A percentile compares a stretch with the other conserved stretches of the same genome.
These are phyloP conservation scores for Cynara cardunculus DNA, from an alignment of 129 eudicot species.

Conservation along the genomic window DNA sequence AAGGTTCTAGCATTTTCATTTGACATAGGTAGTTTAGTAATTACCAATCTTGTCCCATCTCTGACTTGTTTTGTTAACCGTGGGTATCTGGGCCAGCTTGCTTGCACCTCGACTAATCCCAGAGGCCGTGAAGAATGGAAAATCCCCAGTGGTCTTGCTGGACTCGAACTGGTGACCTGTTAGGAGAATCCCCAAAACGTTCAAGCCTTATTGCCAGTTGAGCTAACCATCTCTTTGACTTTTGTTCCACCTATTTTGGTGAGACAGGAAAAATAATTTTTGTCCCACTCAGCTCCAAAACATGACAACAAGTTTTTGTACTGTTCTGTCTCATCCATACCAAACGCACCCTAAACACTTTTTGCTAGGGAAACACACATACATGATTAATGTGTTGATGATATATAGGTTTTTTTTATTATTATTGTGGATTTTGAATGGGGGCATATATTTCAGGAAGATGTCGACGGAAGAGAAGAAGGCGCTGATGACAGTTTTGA, in stretches of 20 bases:
- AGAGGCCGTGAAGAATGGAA: too few species aligned
- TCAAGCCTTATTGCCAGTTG: too few species aligned
- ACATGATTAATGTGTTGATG: not conserved
- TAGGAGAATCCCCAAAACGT: too few species aligned
- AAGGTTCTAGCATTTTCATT: not conserved
- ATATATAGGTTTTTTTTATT: not conserved
- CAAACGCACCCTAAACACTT: not conserved
- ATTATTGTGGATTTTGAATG: not conserved
- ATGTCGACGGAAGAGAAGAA: conserved; percentile 83
- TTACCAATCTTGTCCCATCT: not conserved
- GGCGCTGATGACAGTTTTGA: conserved; percentile 51
- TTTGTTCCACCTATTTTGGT: not conserved
- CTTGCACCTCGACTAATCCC: too few species aligned
- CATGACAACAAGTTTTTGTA: not conserved
- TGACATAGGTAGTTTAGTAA: not conserved
- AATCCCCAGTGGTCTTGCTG: too few species aligned
- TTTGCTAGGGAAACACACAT: not conserved
- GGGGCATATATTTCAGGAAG: conserved; percentile 40
- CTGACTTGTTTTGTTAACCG: too few species aligned
- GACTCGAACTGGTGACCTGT: too few species aligned
- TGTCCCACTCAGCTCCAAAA: not conserved
- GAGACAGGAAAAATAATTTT: not conserved
- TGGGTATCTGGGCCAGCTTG: too few species aligned
- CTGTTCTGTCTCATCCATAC: not conserved
- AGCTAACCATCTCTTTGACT: too few species aligned